phyloP scores from a whole-genome alignment of 805 yeast genomes.

The Candida andamanensis region DNA sequence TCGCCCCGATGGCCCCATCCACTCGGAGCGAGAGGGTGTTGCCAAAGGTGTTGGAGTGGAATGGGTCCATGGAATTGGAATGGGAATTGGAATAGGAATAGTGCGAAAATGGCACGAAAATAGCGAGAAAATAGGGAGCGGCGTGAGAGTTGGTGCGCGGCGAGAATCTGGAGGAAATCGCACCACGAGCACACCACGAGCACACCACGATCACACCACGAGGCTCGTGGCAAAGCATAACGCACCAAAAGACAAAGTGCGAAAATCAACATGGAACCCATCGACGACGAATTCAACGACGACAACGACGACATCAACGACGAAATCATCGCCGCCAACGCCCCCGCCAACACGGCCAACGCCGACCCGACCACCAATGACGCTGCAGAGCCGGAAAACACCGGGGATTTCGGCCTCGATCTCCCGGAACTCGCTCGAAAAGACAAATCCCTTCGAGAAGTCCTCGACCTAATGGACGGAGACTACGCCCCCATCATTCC shows the following conservation, averaged over 20 bases:
- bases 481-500: constrained; percentile 95
- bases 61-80: constrained; percentile 17
- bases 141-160: too few species aligned
- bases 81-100: too few species aligned
- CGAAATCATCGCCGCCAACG: constrained; percentile 1
- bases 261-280: constrained; percentile 9
- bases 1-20: constrained; percentile 89
- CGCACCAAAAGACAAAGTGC: constrained; percentile 12
- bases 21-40: constrained; percentile 78
- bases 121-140: too few species aligned
- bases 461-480: constrained; percentile 77
- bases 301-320: constrained; percentile 6
- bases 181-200: too few species aligned
- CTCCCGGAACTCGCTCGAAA: constrained; percentile 68
- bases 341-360: too few species aligned
- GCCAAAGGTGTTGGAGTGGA: constrained; percentile 61
- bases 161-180: too few species aligned
- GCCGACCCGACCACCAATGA: constrained; percentile 4
- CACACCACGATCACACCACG: too few species aligned
- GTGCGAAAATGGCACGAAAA: too few species aligned
- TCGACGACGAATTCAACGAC: constrained; percentile 23
- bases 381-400: constrained; percentile 1
- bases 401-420: constrained; percentile 21
- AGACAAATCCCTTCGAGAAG: constrained; percentile 79
- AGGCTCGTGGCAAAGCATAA: not conserved